Conservation (phyloP, 768 basidiomycete genomes). For the Cystofilobasidium bisporidii region DNA sequence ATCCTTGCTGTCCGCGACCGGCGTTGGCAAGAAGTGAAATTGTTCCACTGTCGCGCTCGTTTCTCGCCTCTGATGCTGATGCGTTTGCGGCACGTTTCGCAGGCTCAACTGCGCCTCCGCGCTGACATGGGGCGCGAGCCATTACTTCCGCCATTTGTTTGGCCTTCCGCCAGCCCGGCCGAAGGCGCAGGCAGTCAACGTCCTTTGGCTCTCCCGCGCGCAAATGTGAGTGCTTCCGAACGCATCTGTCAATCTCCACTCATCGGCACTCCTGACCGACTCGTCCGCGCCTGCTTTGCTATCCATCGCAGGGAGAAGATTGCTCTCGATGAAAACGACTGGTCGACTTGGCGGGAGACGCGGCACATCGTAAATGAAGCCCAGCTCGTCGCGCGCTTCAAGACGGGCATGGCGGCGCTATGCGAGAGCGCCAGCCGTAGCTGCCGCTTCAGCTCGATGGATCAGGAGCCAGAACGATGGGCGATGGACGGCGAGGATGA, state of each 20-base stretch:
- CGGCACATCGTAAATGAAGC: slow-evolving; percentile 37
- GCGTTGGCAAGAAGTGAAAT: slow-evolving; percentile 28
- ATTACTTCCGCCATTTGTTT: slow-evolving; percentile 38
- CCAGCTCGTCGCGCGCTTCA: slow-evolving; percentile 30
- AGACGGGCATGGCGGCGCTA: slow-evolving; percentile 27
- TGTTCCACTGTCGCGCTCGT: background rate
- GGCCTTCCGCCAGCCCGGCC: slow-evolving; percentile 30
- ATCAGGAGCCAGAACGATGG: slow-evolving; percentile 34
- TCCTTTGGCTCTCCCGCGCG: slow-evolving; percentile 36
- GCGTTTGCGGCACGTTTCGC: background rate
- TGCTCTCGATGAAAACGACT: slow-evolving; percentile 33
- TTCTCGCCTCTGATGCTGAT: background rate
- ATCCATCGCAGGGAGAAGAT: slow-evolving; percentile 33
- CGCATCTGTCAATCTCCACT: too few species aligned
- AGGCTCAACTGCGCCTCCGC: slow-evolving; percentile 35
- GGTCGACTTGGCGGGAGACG: slow-evolving; percentile 36
- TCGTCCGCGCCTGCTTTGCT: background rate
- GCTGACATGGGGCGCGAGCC: slow-evolving; percentile 36
- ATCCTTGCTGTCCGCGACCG: slow-evolving; percentile 35
- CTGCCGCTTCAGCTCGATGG: slow-evolving; percentile 33
- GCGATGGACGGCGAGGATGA: background rate
- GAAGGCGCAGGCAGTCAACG: slow-evolving; percentile 30
- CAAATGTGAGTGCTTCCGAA: slow-evolving; percentile 34
- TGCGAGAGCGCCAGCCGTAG: slow-evolving; percentile 20
- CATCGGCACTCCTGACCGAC: too few species aligned